Evolutionary conservation across 805 yeast species (phyloP), one percentile per base, ranked within the genome.

Genomic region (Candida sphagnicola): DNA sequence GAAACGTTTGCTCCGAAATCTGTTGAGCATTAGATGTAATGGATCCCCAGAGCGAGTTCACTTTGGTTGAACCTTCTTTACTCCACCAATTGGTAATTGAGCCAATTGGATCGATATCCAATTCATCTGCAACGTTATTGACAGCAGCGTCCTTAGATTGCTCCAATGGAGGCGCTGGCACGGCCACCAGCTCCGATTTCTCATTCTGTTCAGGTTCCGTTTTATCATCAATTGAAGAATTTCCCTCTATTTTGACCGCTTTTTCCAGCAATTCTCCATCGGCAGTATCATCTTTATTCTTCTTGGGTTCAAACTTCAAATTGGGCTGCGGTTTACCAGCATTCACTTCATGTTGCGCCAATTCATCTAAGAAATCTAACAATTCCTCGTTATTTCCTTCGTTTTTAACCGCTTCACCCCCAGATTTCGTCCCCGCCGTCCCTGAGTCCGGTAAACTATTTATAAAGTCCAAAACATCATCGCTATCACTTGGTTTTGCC

Each of bases 71-170:
- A 0, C 90, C 90, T 31, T 79, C 79, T 1, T 70, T 69, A 88
- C 89, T 83, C 93, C 95, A 85, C 93, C 95, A 85, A 28, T 71
- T 77, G 3, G 88, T 70, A 35, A 84, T 61, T 2, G 86, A 73
- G 0, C 80, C 69, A 26, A 83, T 72, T 12, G 90, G 88, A 50
- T 82, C 88, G 43, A 70, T 55, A 10, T 56, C 59, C 19, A 44
- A 43, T 37, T 53, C 61, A 3, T 47, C 48, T 18, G 29, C 39
- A 8, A 50, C 49, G 19, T 30, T 19, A 4, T 37, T n/a, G 12
- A 17, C 37, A 4, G 15, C 13, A 13, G 29, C 24, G 24, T 21
- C 24, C 10, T 21, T 21, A 10, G 24, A 6, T 21, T 6, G 10
- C 6, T 30, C 31, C 8, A 14, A 28, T 28, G 15, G 17, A 18